Conservation (phyloP, 164 flowering plant genomes). For the Kalanchoe fedtschenkoi region DNA sequence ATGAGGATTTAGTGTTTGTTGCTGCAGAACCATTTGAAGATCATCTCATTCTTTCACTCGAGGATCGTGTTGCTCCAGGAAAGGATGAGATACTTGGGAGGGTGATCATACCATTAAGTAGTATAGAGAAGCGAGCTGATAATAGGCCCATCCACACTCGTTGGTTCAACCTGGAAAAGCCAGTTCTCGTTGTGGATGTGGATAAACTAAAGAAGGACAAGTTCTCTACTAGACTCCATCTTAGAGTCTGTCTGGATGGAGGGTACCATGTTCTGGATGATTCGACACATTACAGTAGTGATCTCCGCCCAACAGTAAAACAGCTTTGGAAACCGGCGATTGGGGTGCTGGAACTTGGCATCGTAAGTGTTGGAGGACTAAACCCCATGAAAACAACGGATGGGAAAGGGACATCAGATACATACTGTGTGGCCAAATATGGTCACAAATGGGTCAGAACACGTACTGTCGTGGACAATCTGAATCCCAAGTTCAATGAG, state of each 20-base stretch:
- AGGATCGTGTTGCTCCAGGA: constrained; percentile 74
- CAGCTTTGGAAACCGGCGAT: constrained; percentile 79
- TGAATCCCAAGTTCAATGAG: constrained; percentile 68
- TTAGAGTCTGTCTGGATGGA: constrained; percentile 79
- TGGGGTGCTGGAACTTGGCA: constrained; percentile 78
- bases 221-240: constrained; percentile 65
- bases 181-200: constrained; percentile 43
- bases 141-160: constrained; percentile 62
- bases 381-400: constrained; percentile 87
- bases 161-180: constrained; percentile 81
- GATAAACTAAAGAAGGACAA: constrained; percentile 77
- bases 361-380: constrained; percentile 64
- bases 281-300: constrained; percentile 84
- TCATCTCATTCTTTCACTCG: constrained; percentile 61
- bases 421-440: constrained; percentile 85
- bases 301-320: constrained; percentile 86
- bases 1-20: constrained; percentile 78
- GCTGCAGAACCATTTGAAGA: constrained; percentile 96
- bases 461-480: constrained; percentile 53
- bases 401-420: constrained; percentile 71
- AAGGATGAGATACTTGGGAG: constrained; percentile 88
- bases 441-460: constrained; percentile 89
- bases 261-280: constrained; percentile 96
- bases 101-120: constrained; percentile 46
- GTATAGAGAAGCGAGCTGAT: constrained; percentile 77